These are phyloP conservation scores for Penicillium chermesinum DNA, from an alignment of 495 filamentous ascomycete genomes.

Conservation along the genomic window DNA sequence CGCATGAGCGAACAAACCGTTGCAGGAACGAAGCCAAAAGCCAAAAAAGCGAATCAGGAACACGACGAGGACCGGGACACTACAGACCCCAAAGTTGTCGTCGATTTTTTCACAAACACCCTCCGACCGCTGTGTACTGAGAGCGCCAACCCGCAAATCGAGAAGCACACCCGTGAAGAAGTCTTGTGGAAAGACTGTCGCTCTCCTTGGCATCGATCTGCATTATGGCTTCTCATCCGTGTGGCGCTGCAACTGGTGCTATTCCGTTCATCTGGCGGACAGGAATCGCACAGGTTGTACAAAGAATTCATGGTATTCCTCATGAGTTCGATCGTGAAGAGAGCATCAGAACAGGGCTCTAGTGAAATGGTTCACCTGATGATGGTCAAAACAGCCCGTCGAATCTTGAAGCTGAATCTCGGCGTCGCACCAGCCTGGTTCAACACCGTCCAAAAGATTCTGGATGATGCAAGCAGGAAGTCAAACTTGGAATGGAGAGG, in stretches of 20 bases:
- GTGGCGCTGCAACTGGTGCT: slow-evolving; percentile 43
- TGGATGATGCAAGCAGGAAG: neutral
- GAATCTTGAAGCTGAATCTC: slow-evolving; percentile 41
- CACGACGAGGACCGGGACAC: slow-evolving; percentile 52
- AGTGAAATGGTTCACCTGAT: slow-evolving; percentile 41
- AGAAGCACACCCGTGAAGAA: slow-evolving; percentile 60
- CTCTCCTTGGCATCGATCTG: slow-evolving; percentile 52
- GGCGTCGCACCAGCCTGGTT: neutral
- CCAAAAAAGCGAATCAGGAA: slow-evolving; percentile 32
- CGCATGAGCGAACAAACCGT: slow-evolving; percentile 37
- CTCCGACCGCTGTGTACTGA: slow-evolving; percentile 39
- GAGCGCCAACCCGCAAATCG: slow-evolving; percentile 27
- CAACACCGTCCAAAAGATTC: too few relatives aligned
- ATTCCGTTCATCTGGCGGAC: neutral
- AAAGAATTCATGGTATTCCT: slow-evolving; percentile 55
- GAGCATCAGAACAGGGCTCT: slow-evolving; percentile 4
- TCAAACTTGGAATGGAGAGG: neutral
- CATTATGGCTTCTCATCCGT: slow-evolving; percentile 56
- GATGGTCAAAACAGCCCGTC: slow-evolving; percentile 45
- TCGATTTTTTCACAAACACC: slow-evolving; percentile 47
- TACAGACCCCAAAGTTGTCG: slow-evolving; percentile 48
- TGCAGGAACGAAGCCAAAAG: slow-evolving; percentile 31
- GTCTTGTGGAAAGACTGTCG: slow-evolving; percentile 42
- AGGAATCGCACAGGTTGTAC: slow-evolving; percentile 29
- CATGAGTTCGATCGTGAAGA: slow-evolving; percentile 35